phyloP scores from a whole-genome alignment of 2,329 filamentous ascomycete genomes.

The Furcasterigmium sp. region DNA sequence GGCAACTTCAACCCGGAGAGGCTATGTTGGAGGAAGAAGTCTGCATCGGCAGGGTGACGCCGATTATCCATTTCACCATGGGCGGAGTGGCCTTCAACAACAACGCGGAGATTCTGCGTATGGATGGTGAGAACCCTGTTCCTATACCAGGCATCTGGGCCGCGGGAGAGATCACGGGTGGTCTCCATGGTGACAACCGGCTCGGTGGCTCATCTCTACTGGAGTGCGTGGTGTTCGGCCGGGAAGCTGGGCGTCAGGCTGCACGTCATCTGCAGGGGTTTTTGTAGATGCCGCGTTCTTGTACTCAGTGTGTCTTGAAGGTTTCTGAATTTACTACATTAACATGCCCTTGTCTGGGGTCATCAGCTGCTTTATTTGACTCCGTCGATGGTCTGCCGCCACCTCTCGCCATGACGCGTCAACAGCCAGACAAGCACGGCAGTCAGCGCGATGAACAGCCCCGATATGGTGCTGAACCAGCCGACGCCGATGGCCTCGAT shows the following conservation, averaged over 20 bases:
- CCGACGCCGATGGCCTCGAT: constrained; percentile 70
- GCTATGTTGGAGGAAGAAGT: constrained; percentile 44
- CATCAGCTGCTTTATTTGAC: too few species aligned
- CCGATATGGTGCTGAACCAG: constrained; percentile 69
- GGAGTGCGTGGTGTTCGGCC: constrained; percentile 60
- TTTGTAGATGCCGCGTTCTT: too few species aligned
- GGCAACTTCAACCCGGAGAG: constrained; percentile 40
- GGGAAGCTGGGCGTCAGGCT: constrained; percentile 47
- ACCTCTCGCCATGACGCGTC: neutral
- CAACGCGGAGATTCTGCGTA: constrained; percentile 42
- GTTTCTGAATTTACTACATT: too few species aligned
- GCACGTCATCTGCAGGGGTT: too few species aligned
- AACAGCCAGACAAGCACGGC: neutral
- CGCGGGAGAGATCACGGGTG: constrained; percentile 60
- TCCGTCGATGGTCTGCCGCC: neutral
- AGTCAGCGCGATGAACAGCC: neutral
- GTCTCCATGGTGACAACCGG: constrained; percentile 58
- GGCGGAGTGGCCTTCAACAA: constrained; percentile 55
- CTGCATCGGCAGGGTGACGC: constrained; percentile 55
- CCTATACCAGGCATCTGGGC: constrained; percentile 54
- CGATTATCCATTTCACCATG: constrained; percentile 64
- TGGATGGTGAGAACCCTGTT: constrained; percentile 23
- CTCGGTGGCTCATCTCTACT: constrained; percentile 56
- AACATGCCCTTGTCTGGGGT: too few species aligned
- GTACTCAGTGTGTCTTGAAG: too few species aligned